Percentiles rank a stretch among this genome's conserved stretches.
Conservation (phyloP, 192 early-diverging fungal species). For the Coemansia sp. region DNA sequence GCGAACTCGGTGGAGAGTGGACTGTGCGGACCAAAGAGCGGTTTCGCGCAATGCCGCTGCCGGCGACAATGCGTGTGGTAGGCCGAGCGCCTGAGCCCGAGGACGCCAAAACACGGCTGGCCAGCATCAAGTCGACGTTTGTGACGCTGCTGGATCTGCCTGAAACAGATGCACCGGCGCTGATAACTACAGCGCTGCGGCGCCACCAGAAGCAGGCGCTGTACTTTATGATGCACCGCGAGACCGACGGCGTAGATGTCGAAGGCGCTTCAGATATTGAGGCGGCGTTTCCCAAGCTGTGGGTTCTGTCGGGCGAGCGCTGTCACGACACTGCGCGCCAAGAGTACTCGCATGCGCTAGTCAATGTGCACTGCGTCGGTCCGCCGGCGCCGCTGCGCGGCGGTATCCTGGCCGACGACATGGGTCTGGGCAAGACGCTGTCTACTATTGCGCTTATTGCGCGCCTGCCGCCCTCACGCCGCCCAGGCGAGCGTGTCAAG, state of each 20-base stretch:
- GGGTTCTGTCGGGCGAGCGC: slow-evolving; percentile 12
- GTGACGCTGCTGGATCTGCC: slow-evolving; percentile 52
- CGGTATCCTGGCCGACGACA: slow-evolving; percentile 52
- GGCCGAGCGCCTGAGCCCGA: slow-evolving; percentile 11
- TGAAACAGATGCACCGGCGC: slow-evolving; percentile 47
- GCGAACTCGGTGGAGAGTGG: background rate
- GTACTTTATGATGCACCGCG: slow-evolving; percentile 74
- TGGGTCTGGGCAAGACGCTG: slow-evolving; percentile 55
- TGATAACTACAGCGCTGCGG: slow-evolving; percentile 60
- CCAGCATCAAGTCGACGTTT: slow-evolving; percentile 51
- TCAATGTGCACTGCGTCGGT: slow-evolving; percentile 29
- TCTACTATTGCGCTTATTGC: slow-evolving; percentile 35
- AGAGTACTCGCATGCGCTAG: slow-evolving; percentile 33
- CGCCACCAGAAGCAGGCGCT: slow-evolving; percentile 84
- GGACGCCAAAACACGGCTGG: slow-evolving; percentile 35
- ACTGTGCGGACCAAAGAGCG: slow-evolving; percentile 6
- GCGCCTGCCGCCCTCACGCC: slow-evolving; percentile 11
- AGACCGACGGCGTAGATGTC: slow-evolving; percentile 63
- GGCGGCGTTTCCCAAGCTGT: slow-evolving; percentile 37
- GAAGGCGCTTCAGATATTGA: slow-evolving; percentile 18
- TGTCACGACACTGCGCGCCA: background rate
- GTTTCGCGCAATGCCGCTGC: slow-evolving; percentile 16
- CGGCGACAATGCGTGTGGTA: slow-evolving; percentile 25
- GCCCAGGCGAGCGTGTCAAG: slow-evolving; percentile 36
- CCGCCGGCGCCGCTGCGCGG: slow-evolving; percentile 35